Conservation (phyloP, 768 basidiomycete genomes). For the Austroboletus festivus region DNA sequence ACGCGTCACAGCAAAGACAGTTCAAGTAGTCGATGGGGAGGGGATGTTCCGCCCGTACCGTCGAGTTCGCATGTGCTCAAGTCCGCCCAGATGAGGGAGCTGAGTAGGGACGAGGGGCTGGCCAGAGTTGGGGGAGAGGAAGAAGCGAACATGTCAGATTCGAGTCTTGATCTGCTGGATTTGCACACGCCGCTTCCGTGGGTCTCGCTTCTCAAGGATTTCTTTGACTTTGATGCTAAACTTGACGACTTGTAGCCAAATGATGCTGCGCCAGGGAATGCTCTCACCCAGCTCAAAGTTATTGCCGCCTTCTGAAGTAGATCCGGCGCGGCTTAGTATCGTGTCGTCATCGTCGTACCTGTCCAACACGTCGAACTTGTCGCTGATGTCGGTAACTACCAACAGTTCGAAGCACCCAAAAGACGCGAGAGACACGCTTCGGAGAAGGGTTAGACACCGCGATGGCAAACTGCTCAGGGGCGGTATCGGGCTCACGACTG, state of each 20-base stretch:
- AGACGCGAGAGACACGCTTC: conserved; percentile 56
- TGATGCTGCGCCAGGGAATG: conserved; percentile 66
- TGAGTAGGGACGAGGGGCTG: conserved; percentile 1
- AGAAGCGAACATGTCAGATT: conserved; percentile 50
- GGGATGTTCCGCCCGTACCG: conserved; percentile 12
- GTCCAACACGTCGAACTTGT: conserved; percentile 27
- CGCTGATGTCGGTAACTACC: conserved; percentile 23
- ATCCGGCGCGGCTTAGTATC: conserved; percentile 26
- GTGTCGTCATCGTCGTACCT: conserved; percentile 23
- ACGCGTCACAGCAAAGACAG: conserved; percentile 17
- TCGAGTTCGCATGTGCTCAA: conserved; percentile 5
- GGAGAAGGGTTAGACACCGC: conserved; percentile 55
- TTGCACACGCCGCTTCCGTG: conserved; percentile 68
- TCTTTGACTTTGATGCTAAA: background rate
- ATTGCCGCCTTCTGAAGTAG: conserved; percentile 33
- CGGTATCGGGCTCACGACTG: conserved; percentile 68
- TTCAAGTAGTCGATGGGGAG: conserved; percentile 4
- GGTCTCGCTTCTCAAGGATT: conserved; percentile 28
- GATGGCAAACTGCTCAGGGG: conserved; percentile 57
- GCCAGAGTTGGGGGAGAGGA: conserved; percentile 17
- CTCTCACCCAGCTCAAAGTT: conserved; percentile 66
- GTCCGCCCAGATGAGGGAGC: background rate
- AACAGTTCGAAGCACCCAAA: conserved; percentile 35
- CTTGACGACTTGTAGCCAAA: conserved; percentile 39
- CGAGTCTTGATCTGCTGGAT: conserved; percentile 66